Conservation (phyloP, 2,329 filamentous ascomycete genomes). For the Dryadomyces quercus-mongolicae region DNA sequence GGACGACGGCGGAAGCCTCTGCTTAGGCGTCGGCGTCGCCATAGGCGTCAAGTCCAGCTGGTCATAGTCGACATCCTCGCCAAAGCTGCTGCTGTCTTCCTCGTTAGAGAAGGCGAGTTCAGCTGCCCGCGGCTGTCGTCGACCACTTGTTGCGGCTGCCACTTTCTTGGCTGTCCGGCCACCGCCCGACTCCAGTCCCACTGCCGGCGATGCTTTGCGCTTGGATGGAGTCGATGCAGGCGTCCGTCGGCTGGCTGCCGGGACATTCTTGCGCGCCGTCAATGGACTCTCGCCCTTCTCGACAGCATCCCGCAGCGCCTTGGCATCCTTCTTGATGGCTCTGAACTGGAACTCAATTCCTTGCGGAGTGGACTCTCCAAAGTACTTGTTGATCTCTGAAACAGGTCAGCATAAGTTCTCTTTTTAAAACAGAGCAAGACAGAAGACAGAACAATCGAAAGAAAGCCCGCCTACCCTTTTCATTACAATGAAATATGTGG, state of each 20-base stretch:
- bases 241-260: conserved; percentile 13
- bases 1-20: neutral
- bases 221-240: conserved; percentile 8
- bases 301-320: conserved; percentile 32
- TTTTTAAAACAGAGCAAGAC: neutral
- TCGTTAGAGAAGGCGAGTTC: conserved; percentile 8
- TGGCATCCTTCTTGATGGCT: conserved; percentile 39
- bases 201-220: conserved; percentile 6
- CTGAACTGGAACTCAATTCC: conserved; percentile 52
- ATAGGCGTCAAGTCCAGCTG: conserved; percentile 16
- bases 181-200: neutral
- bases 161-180: neutral
- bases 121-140: neutral
- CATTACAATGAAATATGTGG: conserved; percentile 25
- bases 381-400: conserved; percentile 46
- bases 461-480: conserved; percentile 23
- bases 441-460: neutral
- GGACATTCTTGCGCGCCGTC: conserved; percentile 14
- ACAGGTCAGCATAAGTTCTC: neutral
- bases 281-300: conserved; percentile 33
- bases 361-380: conserved; percentile 43
- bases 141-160: neutral
- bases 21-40: conserved; percentile 8
- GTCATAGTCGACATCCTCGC: conserved; percentile 18
- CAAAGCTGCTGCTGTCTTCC: conserved; percentile 13